These are phyloP conservation scores for Colletotrichum aenigma DNA, from an alignment of 2,329 filamentous ascomycete genomes.

Conservation along the genomic window DNA sequence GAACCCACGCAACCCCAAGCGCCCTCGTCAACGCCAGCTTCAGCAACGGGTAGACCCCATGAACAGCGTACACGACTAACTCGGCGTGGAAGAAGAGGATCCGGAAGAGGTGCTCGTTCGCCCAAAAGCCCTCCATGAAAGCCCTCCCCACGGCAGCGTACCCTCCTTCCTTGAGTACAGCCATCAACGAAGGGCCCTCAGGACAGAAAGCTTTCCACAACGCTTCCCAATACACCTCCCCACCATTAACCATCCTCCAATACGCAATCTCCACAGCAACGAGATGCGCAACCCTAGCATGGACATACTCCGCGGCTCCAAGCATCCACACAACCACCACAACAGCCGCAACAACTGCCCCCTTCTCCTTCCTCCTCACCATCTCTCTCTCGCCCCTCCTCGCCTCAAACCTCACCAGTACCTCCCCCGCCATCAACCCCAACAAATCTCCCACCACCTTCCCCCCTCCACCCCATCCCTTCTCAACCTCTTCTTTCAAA, in stretches of 20 bases:
- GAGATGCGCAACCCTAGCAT: constrained; percentile 29
- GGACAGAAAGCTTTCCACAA: background rate
- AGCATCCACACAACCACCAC: constrained; percentile 30
- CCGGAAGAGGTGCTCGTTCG: rapidly evolving
- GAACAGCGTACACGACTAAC: background rate
- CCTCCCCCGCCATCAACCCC: background rate
- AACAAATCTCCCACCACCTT: background rate
- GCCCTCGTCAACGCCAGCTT: background rate
- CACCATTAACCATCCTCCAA: constrained; percentile 20
- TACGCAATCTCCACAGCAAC: constrained; percentile 30
- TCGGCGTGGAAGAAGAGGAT: background rate
- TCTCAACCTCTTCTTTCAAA: constrained; percentile 27
- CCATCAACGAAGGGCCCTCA: rapidly evolving
- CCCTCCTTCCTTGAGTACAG: rapidly evolving
- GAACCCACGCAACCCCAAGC: background rate
- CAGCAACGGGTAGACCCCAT: background rate
- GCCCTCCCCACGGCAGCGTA: background rate
- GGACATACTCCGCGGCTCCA: constrained; percentile 30
- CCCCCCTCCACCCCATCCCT: background rate
- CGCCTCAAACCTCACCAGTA: background rate
- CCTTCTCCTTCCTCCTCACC: background rate
- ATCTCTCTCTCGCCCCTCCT: too few relatives aligned
- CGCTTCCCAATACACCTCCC: background rate
- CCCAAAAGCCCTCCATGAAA: background rate
- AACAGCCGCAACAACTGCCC: background rate